Evolutionary conservation across 1,284 basidiomycete species (phyloP).

Genomic region (Cutaneotrichosporon sp.): DNA sequence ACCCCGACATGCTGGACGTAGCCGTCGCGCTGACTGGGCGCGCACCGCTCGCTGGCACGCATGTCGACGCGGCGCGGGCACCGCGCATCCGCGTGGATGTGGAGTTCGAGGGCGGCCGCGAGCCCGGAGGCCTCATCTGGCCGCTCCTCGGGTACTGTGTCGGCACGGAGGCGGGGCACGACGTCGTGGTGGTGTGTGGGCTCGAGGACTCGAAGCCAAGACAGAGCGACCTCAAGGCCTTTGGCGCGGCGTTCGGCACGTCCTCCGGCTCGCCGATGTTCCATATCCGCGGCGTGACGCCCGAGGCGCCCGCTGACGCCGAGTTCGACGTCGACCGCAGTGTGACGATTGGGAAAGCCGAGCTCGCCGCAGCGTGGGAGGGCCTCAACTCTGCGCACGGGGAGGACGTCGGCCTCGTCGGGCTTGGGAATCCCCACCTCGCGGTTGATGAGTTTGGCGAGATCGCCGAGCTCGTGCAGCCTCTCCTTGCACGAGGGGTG

Average conservation of each 20-base stretch:
- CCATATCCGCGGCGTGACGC: constrained; percentile 19
- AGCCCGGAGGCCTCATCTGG: constrained; percentile 6
- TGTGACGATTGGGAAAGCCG: neutral
- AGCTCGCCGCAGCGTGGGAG: constrained; percentile 10
- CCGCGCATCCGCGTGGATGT: constrained; percentile 6
- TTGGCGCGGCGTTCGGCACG: constrained; percentile 19
- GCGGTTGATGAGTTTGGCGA: constrained; percentile 17
- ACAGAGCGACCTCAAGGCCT: constrained; percentile 17
- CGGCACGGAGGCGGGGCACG: neutral
- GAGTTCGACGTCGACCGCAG: neutral
- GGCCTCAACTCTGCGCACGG: constrained; percentile 14
- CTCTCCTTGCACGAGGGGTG: neutral
- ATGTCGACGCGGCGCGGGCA: constrained; percentile 4
- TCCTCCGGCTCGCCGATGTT: constrained; percentile 19
- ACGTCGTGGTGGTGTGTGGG: constrained; percentile 10
- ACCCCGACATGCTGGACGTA: constrained; percentile 24
- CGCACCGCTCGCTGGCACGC: constrained; percentile 13
- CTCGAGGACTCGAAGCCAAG: constrained; percentile 11
- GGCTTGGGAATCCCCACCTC: constrained; percentile 20
- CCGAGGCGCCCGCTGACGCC: constrained; percentile 6
- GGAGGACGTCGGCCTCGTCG: constrained; percentile 15
- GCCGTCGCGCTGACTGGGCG: constrained; percentile 19
- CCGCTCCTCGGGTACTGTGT: constrained; percentile 17
- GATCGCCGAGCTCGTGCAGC: constrained; percentile 6
- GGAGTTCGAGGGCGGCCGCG: neutral